A percentile compares a stretch with the other conserved stretches of the same genome.
Evolutionary conservation across 2,329 filamentous ascomycete species (phyloP).

Genomic region (Lasiodiplodia theobromae): DNA sequence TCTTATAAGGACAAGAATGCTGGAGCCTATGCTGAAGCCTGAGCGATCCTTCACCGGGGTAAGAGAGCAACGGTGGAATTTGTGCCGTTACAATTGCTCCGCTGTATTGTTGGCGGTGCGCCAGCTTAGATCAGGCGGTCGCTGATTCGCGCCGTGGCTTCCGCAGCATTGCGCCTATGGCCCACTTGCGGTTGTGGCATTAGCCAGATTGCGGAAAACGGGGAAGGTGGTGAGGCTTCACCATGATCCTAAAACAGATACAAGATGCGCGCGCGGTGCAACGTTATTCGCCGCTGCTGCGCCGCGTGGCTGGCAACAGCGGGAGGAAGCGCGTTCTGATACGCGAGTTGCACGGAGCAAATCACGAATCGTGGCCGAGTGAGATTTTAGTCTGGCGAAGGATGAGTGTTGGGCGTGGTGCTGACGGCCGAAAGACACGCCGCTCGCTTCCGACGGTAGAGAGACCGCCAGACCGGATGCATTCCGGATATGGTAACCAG

Average conservation of each 20-base stretch:
- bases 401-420: neutral
- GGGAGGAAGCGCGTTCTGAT: neutral
- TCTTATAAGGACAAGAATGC: neutral
- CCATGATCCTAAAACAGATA: neutral
- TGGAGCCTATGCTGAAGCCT: neutral
- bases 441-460: neutral
- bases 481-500: neutral
- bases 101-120: neutral
- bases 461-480: neutral
- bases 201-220: neutral
- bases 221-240: neutral
- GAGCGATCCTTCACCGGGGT: neutral
- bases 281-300: neutral
- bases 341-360: neutral
- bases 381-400: conserved; percentile 4
- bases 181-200: neutral
- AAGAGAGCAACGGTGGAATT: neutral
- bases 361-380: neutral
- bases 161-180: neutral
- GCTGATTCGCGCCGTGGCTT: neutral
- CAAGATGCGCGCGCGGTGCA: neutral
- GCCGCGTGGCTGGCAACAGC: neutral
- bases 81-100: neutral
- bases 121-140: neutral
- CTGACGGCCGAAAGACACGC: neutral